Percentiles rank a stretch among this genome's conserved stretches.
These are phyloP conservation scores for Wickerhamomyces ciferrii DNA, from an alignment of 805 yeast genomes.

Conservation along the genomic window DNA sequence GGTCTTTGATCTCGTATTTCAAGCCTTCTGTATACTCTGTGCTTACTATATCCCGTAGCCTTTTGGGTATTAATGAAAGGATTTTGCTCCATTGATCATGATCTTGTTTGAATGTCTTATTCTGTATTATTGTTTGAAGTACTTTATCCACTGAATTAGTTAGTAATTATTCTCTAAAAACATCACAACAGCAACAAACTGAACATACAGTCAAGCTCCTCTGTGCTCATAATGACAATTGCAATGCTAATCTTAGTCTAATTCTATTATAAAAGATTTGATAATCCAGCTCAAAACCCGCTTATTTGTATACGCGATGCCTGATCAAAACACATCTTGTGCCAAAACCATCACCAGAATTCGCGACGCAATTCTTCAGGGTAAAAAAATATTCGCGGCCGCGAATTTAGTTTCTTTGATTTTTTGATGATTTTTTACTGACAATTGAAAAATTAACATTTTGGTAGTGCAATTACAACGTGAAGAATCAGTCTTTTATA, in stretches of 20 bases:
- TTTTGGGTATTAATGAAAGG: constrained; percentile 4
- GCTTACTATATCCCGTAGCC: constrained; percentile 5
- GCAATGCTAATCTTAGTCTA: too few species aligned
- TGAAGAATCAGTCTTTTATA: too few species aligned
- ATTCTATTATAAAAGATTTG: too few species aligned
- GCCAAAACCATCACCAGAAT: not conserved
- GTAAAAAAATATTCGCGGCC: not conserved
- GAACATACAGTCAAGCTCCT: too few species aligned
- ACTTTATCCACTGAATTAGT: not conserved
- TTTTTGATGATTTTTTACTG: not conserved
- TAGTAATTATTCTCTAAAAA: too few species aligned
- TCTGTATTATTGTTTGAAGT: not conserved
- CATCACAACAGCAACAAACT: too few species aligned
- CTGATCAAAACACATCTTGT: not conserved
- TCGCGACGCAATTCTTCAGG: not conserved
- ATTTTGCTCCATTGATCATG: constrained; percentile 5
- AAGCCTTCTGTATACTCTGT: constrained; percentile 2
- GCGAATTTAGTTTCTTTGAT: too few species aligned
- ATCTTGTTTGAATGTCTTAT: not conserved
- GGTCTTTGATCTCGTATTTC: constrained; percentile 3
- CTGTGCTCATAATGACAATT: too few species aligned
- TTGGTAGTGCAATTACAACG: not conserved
- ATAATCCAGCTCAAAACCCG: too few species aligned
- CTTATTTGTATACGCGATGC: too few species aligned
- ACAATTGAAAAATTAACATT: not conserved